Conservation (phyloP, 768 basidiomycete genomes). For the Leccinellum luteum region DNA sequence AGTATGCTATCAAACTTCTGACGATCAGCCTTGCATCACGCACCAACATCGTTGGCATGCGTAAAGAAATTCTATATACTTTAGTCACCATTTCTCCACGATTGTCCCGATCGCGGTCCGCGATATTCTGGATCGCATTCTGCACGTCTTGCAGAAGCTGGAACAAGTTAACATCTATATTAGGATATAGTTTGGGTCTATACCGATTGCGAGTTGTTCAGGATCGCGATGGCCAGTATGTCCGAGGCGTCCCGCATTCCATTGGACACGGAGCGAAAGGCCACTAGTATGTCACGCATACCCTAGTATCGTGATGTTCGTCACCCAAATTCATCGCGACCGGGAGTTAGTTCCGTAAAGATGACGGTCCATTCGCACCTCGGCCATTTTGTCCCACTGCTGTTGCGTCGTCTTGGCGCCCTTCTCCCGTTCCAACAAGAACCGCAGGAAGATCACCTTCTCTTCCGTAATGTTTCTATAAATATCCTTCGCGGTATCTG, state of each 20-base stretch:
- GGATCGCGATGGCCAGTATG: slow-evolving; percentile 7
- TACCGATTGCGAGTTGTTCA: slow-evolving; percentile 24
- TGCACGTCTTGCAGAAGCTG: slow-evolving; percentile 26
- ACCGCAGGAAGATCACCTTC: slow-evolving; percentile 48
- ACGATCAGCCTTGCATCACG: slow-evolving; percentile 14
- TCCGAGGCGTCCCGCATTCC: slow-evolving; percentile 24
- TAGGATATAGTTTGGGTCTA: background rate
- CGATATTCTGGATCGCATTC: slow-evolving; percentile 19
- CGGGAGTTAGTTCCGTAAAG: background rate
- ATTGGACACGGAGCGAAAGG: slow-evolving; percentile 17
- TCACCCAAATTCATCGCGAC: background rate
- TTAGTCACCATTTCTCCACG: slow-evolving; percentile 21
- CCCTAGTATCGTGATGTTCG: slow-evolving; percentile 19
- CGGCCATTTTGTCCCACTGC: slow-evolving; percentile 28
- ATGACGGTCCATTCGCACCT: slow-evolving; percentile 19
- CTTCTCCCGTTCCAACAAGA: slow-evolving; percentile 46
- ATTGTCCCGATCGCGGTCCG: slow-evolving; percentile 18
- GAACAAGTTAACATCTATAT: slow-evolving; percentile 4
- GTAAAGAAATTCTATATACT: slow-evolving; percentile 13
- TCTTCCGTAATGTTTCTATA: slow-evolving; percentile 66
- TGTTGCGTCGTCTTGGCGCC: slow-evolving; percentile 25
- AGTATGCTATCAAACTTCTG: slow-evolving; percentile 25
- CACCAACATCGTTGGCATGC: background rate
- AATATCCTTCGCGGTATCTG: slow-evolving; percentile 63
- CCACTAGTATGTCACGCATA: slow-evolving; percentile 25